Percentiles rank a stretch among this genome's conserved stretches.
phyloP scores from a whole-genome alignment of 106 monocot species.

The Gastrodia elata region DNA sequence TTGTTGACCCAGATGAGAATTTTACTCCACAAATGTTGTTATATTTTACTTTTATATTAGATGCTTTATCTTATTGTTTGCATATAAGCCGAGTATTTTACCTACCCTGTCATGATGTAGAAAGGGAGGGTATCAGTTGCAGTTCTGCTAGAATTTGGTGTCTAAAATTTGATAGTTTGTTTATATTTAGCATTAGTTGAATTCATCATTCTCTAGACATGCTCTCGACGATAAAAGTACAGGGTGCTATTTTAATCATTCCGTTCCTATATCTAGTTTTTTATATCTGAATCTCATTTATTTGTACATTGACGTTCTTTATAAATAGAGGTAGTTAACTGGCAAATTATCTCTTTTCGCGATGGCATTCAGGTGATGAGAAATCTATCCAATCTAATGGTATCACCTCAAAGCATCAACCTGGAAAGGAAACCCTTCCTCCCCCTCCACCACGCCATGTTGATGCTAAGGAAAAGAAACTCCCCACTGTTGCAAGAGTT shows the following conservation, averaged over 20 bases:
- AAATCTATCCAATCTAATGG: conserved; percentile 34
- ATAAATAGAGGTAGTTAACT: not conserved
- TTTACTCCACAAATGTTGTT: not conserved
- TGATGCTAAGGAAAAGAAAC: conserved; percentile 34
- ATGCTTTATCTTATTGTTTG: not conserved
- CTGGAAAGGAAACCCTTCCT: conserved; percentile 45
- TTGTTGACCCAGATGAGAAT: not conserved
- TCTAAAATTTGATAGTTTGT: not conserved
- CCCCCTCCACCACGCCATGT: conserved; percentile 39
- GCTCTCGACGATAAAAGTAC: not conserved
- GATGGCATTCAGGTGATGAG: conserved; percentile 32
- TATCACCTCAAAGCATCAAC: conserved; percentile 28
- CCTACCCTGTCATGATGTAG: not conserved
- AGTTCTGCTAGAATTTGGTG: not conserved
- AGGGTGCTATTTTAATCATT: not conserved
- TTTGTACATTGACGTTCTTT: not conserved
- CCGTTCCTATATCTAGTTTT: not conserved
- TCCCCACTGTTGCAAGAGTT: conserved; percentile 35
- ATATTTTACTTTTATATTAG: not conserved
- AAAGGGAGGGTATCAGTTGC: not conserved
- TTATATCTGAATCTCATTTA: not conserved
- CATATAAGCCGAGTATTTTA: not conserved
- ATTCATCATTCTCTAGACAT: not conserved
- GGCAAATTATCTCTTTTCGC: not conserved
- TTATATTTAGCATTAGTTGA: too few species aligned